Evolutionary conservation across 2,329 filamentous ascomycete genomes (phyloP), one percentile per base, ranked within the genome.

Genomic region (Ophiognomonia clavigignenti-juglandacearum): DNA sequence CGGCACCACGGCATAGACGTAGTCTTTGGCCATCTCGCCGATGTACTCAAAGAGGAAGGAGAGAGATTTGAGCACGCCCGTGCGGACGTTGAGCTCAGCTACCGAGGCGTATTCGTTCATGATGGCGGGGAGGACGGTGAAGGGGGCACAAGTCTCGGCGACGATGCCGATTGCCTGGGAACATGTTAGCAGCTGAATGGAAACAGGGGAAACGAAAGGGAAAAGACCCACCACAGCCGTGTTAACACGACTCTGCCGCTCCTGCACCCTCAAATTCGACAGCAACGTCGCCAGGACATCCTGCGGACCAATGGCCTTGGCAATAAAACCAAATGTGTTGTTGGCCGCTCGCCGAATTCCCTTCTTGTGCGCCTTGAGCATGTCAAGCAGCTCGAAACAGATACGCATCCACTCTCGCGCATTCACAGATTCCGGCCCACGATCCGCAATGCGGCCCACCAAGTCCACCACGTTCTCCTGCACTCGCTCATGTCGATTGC

Each of bases 291-390:
- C 91, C 48, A 98, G 74, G 22, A 98, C 93, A 72, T 98, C 93
- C 67, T 97, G 92, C 11, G 93, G 93, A 56, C 93, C 93, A 59
- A 98, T 98, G 51, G 93, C 93, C 71, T 98, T 98, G 64, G 93
- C 93, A 61, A 98, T 98, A 77, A 96, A 98, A 65, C 93, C 93
- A 60, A 98, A 98, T 0, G 93, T 98, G 74, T 98, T 98, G 80
- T 98, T 98, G 58, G 93, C 95, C 19, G 93, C 93, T 66, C 93
- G 86, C 55, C 93, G 87, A 57, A 98, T 98, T 55, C 93, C 95
- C 77, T 98, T 98, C 72, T 98, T 98, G 75, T 98, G 93, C 6
- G 93, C 93, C 70, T 98, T 98, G 60, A 98, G 80, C 93, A 98
- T 98, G 69, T 98, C 93, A 24, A 98, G 82, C 45, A 98, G 75